Base-by-base conservation (phyloP, 306 rosid genomes). In the Citrullus colocynthis region DNA sequence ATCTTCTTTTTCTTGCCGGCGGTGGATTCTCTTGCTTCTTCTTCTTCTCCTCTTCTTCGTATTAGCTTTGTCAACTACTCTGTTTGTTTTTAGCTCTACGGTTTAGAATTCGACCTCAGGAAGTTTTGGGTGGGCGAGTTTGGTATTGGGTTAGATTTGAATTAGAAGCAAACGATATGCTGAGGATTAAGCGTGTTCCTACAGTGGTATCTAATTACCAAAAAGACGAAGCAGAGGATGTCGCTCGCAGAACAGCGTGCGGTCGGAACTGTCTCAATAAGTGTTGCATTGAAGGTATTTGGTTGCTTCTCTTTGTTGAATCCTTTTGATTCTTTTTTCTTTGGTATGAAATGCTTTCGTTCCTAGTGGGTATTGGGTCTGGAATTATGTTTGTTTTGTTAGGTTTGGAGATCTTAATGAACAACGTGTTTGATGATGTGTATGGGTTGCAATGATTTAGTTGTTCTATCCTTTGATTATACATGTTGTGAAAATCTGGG, bases 1-100 rank as follows among this genome's bases (percentile, higher is more conserved):
- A 95, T 85, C 96, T 95, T 57, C 97, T 95, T 87, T 95, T 95
- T 83, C 97, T 95, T 0, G 99, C 99, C 1, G 97, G 99, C 24
- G 99, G 99, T 37, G 99, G 99, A 61, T 78, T 63, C 62, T 2
- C 51, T n/a, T 9, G 62, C 39, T 24, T 24, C 28, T 24, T 24
- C n/a, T 32, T 32, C 36, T 49, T 48, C 37, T 49, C 49, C 55
- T 37, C 42, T 6, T 76, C 59, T 4, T 74, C 66, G 54, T 70
- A 32, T 8, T 59, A 56, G n/a, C 70, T 39, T 78, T 78, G 74
- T 11, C 45, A 4, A 69, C 34, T 55, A 18, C 9, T 7, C 36
- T 3, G 17, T 63, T 55, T 56, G 12, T 6, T 36, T 86, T 76
- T 14, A 17, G 49, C 4, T 32, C 7, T 18, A 18, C 24, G 21